Conservation (phyloP, 116 monocot genomes). For the Trichopus zeylanicus region DNA sequence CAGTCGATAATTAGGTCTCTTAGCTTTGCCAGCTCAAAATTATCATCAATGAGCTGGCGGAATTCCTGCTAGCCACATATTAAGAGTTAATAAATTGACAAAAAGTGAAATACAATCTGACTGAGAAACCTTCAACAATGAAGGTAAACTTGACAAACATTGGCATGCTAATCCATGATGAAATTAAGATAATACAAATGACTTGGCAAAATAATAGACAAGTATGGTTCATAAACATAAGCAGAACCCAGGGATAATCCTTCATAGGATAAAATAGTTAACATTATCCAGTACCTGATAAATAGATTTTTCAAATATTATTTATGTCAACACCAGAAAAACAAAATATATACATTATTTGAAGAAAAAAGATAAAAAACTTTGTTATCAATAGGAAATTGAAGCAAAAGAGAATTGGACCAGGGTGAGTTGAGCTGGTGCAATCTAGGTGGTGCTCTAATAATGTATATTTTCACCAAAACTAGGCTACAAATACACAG, state of each 20-base stretch:
- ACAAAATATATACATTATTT: not conserved
- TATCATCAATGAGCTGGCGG: constrained; percentile 70
- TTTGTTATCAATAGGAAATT: not conserved
- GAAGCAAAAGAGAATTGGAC: not conserved
- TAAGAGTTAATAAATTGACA: not conserved
- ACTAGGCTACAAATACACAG: too few relatives aligned
- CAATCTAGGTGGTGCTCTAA: too few relatives aligned
- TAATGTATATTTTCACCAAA: too few relatives aligned
- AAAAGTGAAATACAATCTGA: not conserved
- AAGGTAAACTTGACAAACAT: not conserved
- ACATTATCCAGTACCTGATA: too few relatives aligned
- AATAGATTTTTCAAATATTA: too few relatives aligned
- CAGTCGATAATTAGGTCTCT: constrained; percentile 72
- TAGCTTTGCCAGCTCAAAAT: constrained; percentile 57
- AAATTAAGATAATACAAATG: too few relatives aligned
- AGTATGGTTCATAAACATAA: too few relatives aligned
- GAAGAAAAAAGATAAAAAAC: not conserved
- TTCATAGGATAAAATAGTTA: too few relatives aligned
- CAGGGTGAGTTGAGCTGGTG: too few relatives aligned
- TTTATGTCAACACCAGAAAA: not conserved
- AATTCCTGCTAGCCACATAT: constrained; percentile 44
- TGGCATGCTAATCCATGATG: too few relatives aligned
- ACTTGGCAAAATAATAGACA: not conserved
- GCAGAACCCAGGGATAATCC: too few relatives aligned
- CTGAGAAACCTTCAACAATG: not conserved